Evolutionary conservation across 495 filamentous ascomycete species (phyloP).

Genomic region (Aspergillus cristatus): DNA sequence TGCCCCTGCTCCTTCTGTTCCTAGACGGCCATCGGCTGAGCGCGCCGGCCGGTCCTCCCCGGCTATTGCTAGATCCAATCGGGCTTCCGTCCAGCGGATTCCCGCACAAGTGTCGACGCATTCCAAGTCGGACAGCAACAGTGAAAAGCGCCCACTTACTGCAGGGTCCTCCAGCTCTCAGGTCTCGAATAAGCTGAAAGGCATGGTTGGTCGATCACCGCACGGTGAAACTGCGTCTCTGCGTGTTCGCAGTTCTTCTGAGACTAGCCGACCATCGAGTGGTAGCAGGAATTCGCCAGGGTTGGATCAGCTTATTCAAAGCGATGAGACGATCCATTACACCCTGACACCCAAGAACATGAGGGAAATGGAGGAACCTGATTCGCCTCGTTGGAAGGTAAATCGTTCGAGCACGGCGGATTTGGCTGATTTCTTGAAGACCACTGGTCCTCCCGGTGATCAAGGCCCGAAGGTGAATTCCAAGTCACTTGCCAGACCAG

Average conservation of each 20-base stretch:
- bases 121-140: conserved; percentile 29
- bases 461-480: conserved; percentile 15
- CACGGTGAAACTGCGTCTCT: conserved; percentile 21
- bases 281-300: conserved; percentile 30
- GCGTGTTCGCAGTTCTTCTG: conserved; percentile 11
- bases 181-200: conserved; percentile 44
- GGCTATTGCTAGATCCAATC: too few species aligned
- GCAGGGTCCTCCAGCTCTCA: conserved; percentile 45
- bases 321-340: conserved; percentile 85
- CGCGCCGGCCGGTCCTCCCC: conserved; percentile 1
- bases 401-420: conserved; percentile 27
- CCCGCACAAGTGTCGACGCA: conserved; percentile 18
- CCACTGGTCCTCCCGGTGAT: conserved; percentile 21
- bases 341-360: conserved; percentile 86
- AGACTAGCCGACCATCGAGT: conserved; percentile 31
- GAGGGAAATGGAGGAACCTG: conserved; percentile 64
- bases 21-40: not conserved
- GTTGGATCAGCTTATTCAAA: conserved; percentile 85
- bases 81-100: conserved; percentile 44
- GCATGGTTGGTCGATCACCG: conserved; percentile 35
- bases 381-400: conserved; percentile 26
- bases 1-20: not conserved
- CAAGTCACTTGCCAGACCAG: conserved; percentile 17
- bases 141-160: conserved; percentile 45
- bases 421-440: conserved; percentile 29